A percentile compares a stretch with the other conserved stretches of the same genome.
phyloP scores from a whole-genome alignment of 2,329 filamentous ascomycete species.

The Fonsecaea pugnacius region DNA sequence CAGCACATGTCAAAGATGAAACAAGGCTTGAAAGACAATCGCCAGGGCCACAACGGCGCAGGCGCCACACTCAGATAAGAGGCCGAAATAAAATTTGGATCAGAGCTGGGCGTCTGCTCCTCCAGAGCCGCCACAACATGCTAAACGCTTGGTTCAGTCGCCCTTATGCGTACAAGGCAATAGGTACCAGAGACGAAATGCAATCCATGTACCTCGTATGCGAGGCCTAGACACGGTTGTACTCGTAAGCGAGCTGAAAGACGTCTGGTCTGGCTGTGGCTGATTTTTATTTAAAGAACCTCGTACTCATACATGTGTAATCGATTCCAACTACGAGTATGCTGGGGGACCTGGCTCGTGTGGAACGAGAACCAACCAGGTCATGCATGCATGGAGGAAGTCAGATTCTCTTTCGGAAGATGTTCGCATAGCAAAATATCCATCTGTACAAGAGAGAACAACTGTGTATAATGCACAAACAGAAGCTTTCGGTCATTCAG shows the following conservation, averaged over 20 bases:
- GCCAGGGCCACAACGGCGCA: constrained; percentile 3
- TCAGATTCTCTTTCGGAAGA: not conserved
- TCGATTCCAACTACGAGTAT: not conserved
- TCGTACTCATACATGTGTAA: not conserved
- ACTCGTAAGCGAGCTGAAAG: constrained; percentile 1
- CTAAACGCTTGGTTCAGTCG: not conserved
- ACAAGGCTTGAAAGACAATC: constrained; percentile 12
- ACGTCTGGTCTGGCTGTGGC: not conserved
- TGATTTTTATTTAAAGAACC: not conserved
- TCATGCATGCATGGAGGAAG: not conserved
- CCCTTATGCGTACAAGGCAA: not conserved
- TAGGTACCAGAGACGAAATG: not conserved
- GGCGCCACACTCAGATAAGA: constrained; percentile 20
- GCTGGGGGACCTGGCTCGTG: constrained; percentile 1
- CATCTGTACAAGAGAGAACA: not conserved
- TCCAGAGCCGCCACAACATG: not conserved
- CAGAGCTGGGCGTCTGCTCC: not conserved
- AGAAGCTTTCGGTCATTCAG: not conserved
- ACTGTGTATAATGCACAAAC: not conserved
- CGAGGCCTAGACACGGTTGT: not conserved
- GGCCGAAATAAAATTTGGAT: not conserved
- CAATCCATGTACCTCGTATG: not conserved
- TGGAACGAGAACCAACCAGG: not conserved
- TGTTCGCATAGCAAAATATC: not conserved
- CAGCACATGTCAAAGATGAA: constrained; percentile 23